Base-by-base conservation (phyloP, 192 early-diverging fungal genomes). In the Dissophora ornata region DNA sequence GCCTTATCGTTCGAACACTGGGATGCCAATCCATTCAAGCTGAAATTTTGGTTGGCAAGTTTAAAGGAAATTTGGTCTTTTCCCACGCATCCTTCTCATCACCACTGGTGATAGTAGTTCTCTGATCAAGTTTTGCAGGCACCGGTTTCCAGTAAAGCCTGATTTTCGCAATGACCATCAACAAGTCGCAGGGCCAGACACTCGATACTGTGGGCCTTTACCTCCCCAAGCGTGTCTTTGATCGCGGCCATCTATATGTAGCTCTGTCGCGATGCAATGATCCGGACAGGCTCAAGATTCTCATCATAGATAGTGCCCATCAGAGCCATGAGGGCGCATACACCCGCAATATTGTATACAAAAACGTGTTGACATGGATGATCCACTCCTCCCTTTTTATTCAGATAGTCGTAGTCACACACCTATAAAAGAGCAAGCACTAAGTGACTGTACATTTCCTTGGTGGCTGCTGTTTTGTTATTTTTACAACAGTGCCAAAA, bases 181-280 rank as follows among this genome's bases (percentile, higher is more conserved):
- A 62, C 36, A 60, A 53, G 38, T 24, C 57, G 1, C 67, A 60
- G 32, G 67, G 67, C 2, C 55, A 69, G 38, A 58, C 67, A 1
- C 47, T 71, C 16, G 18, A n/a, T 15, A 2, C 50, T 33, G 45
- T 71, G 0, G 69, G 60, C 3, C 18, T 71, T 5, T 55, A 62
- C 38, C 51, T 57, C 65, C 59, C 16, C 10, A 26, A 8, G 28
- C 36, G n/a, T 26, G 57, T 54, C 41, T 62, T 78, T 51, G 36
- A n/a, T 13, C 73, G 67, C 42, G 73, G 64, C 0, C 59, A 78
- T 22, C 25, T 78, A 1, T 47, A 78, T 34, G 65, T 78, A 0
- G 64, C 73, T 3, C 26, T 62, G 3, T 67, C 58, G 2, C 57
- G 64, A 7, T 65, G 52, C 13, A 46, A 38, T 13, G 12, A 8